phyloP scores from a whole-genome alignment of 805 yeast species.

The Yarrowia alimentaria region DNA sequence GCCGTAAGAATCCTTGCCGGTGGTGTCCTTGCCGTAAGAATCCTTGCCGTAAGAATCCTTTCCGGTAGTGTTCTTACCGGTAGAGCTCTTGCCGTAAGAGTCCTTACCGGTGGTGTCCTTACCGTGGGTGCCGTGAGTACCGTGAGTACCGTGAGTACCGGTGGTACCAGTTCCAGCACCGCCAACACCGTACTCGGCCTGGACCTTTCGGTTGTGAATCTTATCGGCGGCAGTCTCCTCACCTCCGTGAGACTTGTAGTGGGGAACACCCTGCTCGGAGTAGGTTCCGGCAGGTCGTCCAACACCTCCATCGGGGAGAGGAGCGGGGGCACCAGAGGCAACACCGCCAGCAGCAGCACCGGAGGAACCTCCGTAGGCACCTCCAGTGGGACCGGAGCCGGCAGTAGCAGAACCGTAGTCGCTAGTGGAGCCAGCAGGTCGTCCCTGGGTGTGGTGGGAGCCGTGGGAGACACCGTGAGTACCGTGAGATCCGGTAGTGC shows the following conservation, averaged over 20 bases:
- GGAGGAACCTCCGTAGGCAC: neutral
- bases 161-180: neutral
- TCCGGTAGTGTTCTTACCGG: too few species aligned
- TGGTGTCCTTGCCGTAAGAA: neutral
- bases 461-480: neutral
- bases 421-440: slow-evolving; percentile 5
- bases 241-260: slow-evolving; percentile 22
- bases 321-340: slow-evolving; percentile 7
- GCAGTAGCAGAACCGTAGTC: slow-evolving; percentile 6
- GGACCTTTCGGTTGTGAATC: slow-evolving; percentile 18
- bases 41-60: slow-evolving; percentile 4
- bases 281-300: slow-evolving; percentile 19
- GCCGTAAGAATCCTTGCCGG: neutral
- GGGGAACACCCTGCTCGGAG: slow-evolving; percentile 20
- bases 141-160: too few species aligned
- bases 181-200: slow-evolving; percentile 3
- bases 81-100: slow-evolving; percentile 5
- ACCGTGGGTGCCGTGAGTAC: slow-evolving; percentile 4
- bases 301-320: neutral
- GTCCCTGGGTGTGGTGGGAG: too few species aligned
- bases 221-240: slow-evolving; percentile 7
- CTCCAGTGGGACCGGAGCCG: neutral
- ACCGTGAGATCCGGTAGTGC: too few species aligned
- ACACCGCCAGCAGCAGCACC: slow-evolving; percentile 1
- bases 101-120: neutral